Base-by-base conservation (phyloP, 192 early-diverging fungal genomes). In the Chytriomyces hyalinus region DNA sequence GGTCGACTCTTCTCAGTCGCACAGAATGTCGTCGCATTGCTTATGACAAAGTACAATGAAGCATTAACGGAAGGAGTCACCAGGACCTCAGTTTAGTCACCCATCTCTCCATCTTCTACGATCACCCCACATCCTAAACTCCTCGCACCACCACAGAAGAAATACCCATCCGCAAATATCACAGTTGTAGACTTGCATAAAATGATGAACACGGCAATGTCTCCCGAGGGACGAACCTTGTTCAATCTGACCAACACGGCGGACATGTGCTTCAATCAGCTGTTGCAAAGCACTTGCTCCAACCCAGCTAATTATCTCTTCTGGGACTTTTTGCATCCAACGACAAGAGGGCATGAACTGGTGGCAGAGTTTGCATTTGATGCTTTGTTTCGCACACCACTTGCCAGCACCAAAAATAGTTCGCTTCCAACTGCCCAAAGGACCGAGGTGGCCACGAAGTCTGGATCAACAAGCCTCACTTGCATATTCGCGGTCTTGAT, bases 1-100 rank as follows among this genome's bases (percentile, higher is more conserved):
- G 53, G 53, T n/a, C 53, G 53, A 57, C 53, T 57, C 15, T 57
- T 57, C 20, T 57, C 53, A 20, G 53, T 57, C 53, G 53, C 53
- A 20, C 53, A 57, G 53, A 20, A 57, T 2, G 13, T 57, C 20
- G 53, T 57, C 3, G 53, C 13, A 20, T 13, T 3, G 53, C 53
- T 57, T 57, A 4, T 57, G 53, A 20, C 13, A 20, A 57, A 20
- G 13, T 57, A 57, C 20, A 57, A 57, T 57, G 20, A 57, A 20
- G 53, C 20, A n/a, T 57, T 57, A 20, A 4, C 15, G 3, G 53
- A 57, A n/a, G 53, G 53, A 20, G 13, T 57, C 15, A 20, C 1
- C 20, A 20, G 15, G 53, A 57, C 20, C 53, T n/a, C 13, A 20
- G 53, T 57, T n/a, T 13, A 20, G 20, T 57, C 36, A 36, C 36